phyloP scores from a whole-genome alignment of 257 asterid genomes.

The Solanum sparsipilum region DNA sequence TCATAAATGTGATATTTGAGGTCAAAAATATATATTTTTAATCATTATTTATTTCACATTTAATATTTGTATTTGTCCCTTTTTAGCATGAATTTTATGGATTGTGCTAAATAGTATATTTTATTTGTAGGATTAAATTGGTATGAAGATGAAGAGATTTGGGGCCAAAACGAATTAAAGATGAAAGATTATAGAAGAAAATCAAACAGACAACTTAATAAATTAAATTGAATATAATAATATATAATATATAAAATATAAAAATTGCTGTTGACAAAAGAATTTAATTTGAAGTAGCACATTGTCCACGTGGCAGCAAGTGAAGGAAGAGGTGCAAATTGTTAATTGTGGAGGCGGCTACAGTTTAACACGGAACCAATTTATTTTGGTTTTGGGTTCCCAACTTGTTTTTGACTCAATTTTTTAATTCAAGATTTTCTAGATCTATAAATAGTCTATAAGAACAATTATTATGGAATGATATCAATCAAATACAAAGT shows the following conservation, averaged over 20 bases:
- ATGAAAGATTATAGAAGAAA: neutral
- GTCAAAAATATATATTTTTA: neutral
- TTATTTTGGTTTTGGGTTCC: neutral
- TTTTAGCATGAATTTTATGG: neutral
- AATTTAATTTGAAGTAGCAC: neutral
- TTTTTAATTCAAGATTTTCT: too few relatives aligned
- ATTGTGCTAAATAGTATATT: neutral
- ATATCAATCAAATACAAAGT: neutral
- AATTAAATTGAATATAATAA: neutral
- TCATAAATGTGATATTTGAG: neutral
- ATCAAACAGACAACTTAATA: neutral
- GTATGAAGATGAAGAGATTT: too few relatives aligned
- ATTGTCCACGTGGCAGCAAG: neutral
- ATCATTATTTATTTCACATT: neutral
- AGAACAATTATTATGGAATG: neutral
- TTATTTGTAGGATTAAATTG: neutral
- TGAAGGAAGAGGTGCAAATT: neutral
- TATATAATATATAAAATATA: too few relatives aligned
- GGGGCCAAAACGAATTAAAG: neutral
- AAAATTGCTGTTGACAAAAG: neutral
- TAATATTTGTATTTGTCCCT: neutral
- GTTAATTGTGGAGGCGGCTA: neutral
- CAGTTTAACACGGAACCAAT: neutral
- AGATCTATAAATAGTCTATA: too few relatives aligned
- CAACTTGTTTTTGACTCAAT: too few relatives aligned